Evolutionary conservation across 768 basidiomycete species (phyloP).

Genomic region (Amanita phalloides): DNA sequence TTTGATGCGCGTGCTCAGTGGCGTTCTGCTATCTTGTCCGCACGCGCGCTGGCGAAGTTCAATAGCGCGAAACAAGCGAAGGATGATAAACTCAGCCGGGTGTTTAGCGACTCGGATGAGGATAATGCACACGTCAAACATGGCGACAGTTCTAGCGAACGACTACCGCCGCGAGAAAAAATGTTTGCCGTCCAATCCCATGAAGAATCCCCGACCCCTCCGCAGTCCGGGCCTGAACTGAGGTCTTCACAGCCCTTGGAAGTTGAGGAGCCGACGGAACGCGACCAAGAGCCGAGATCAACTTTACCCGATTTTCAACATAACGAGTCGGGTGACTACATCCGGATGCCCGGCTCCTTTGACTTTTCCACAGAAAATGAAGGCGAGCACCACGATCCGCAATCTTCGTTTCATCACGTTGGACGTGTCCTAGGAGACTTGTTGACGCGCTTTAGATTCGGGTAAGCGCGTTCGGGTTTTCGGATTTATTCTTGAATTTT

Average conservation of each 20-base stretch:
- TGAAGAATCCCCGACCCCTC: neutral
- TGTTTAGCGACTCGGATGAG: constrained; percentile 5
- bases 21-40: constrained; percentile 55
- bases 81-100: neutral
- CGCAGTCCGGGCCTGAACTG: neutral
- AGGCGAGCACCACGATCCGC: neutral
- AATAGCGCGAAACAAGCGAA: neutral
- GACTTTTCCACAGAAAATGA: neutral
- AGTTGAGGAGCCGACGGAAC: neutral
- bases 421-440: neutral
- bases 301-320: neutral
- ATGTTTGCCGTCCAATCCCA: neutral
- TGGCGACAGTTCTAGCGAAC: neutral
- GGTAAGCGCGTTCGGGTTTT: neutral
- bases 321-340: neutral
- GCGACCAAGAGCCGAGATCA: neutral
- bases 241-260: neutral
- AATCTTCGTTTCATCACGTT: neutral
- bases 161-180: neutral
- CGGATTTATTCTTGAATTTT: neutral
- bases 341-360: constrained; percentile 6
- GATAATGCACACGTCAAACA: neutral
- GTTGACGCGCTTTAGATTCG: neutral
- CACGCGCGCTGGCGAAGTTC: constrained; percentile 31
- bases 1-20: constrained; percentile 71